Evolutionary conservation across 2,329 filamentous ascomycete species (phyloP).

Genomic region (Xylariales sp.): DNA sequence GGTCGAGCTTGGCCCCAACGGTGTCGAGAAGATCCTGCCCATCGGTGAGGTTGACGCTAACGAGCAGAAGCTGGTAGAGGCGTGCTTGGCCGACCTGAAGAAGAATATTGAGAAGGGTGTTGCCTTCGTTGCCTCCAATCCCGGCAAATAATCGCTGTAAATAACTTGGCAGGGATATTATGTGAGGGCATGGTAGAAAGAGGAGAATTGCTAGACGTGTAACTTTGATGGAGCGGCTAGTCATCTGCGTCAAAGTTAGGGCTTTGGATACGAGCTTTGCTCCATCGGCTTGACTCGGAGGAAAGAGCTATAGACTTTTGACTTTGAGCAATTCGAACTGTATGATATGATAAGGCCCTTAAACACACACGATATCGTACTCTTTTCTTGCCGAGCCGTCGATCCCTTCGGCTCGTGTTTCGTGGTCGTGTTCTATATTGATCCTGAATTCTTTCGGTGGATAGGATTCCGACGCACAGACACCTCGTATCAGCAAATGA

Average conservation of each 20-base stretch:
- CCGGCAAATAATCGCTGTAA: constrained; percentile 37
- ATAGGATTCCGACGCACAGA: not conserved
- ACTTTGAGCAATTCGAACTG: constrained; percentile 12
- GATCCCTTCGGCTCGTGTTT: too few relatives aligned
- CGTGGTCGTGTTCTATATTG: not conserved
- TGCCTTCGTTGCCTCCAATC: constrained; percentile 54
- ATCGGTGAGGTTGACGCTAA: constrained; percentile 78
- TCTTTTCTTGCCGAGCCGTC: not conserved
- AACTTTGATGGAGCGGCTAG: too few relatives aligned
- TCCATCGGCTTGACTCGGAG: constrained; percentile 9
- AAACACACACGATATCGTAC: constrained; percentile 10
- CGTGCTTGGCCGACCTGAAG: constrained; percentile 77
- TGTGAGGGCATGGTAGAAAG: not conserved
- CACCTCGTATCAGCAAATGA: too few relatives aligned
- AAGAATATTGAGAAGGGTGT: constrained; percentile 95
- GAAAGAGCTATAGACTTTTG: constrained; percentile 11
- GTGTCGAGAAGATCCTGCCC: constrained; percentile 88
- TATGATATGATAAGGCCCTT: constrained; percentile 10
- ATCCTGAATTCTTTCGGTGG: not conserved
- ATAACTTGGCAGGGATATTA: not conserved
- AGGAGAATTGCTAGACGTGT: too few relatives aligned
- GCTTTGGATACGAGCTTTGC: constrained; percentile 2
- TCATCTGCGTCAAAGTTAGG: not conserved
- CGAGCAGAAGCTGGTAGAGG: constrained; percentile 88
- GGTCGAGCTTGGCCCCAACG: constrained; percentile 93